Evolutionary conservation across 1,139 yeast species (phyloP).

Genomic region (Scheffersomyces cryptocercus): DNA sequence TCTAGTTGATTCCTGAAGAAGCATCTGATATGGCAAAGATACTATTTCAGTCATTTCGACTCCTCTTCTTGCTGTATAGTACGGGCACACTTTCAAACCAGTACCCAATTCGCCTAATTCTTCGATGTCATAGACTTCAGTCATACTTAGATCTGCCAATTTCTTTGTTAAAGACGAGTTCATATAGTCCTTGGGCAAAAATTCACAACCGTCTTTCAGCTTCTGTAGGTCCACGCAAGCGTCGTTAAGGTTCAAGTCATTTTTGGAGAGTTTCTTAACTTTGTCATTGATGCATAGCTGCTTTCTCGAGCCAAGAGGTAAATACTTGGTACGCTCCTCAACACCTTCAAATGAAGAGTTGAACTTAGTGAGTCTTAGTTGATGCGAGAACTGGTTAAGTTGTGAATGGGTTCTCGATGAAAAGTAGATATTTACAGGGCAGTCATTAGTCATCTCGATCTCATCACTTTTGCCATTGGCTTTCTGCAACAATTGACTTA

Average conservation of each 20-base stretch:
- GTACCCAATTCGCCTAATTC: slow-evolving; percentile 68
- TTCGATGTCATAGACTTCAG: slow-evolving; percentile 78
- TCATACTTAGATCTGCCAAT: slow-evolving; percentile 61
- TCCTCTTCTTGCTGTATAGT: slow-evolving; percentile 68
- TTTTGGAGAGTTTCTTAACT: slow-evolving; percentile 40
- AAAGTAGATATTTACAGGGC: slow-evolving; percentile 55
- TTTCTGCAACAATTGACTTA: slow-evolving; percentile 41
- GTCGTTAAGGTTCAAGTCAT: slow-evolving; percentile 68
- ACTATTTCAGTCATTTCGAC: slow-evolving; percentile 66
- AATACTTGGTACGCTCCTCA: slow-evolving; percentile 50
- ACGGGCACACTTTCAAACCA: slow-evolving; percentile 68
- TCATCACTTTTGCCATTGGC: slow-evolving; percentile 26
- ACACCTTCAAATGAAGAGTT: slow-evolving; percentile 57
- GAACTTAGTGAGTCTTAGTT: slow-evolving; percentile 62
- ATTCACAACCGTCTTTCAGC: slow-evolving; percentile 50
- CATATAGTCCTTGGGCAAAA: slow-evolving; percentile 37
- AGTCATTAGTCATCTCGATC: slow-evolving; percentile 24
- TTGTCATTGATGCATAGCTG: slow-evolving; percentile 78
- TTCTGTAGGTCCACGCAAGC: slow-evolving; percentile 77
- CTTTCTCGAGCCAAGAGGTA: slow-evolving; percentile 80
- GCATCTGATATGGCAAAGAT: slow-evolving; percentile 82
- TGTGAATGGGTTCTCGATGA: slow-evolving; percentile 94
- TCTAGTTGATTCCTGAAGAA: slow-evolving; percentile 67
- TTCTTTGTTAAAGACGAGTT: slow-evolving; percentile 35
- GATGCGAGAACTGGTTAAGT: slow-evolving; percentile 76